phyloP scores from a whole-genome alignment of 75 land plant species.

The Pseudotsuga menziesii region DNA sequence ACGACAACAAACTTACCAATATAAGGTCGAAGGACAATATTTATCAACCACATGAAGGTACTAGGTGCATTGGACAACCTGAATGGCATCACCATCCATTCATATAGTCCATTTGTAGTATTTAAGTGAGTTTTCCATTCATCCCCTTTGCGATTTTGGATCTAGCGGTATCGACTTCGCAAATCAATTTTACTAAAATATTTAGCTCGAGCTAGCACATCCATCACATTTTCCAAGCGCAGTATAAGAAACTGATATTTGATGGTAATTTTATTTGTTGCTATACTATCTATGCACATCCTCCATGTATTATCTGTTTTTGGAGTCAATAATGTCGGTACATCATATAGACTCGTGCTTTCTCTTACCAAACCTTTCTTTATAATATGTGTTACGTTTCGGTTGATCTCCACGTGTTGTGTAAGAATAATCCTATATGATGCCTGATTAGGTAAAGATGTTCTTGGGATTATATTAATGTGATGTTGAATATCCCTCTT shows the following conservation, averaged over 20 bases:
- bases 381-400: background rate
- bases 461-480: background rate
- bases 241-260: background rate
- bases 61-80: constrained; percentile 11
- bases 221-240: background rate
- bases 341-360: background rate
- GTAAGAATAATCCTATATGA: background rate
- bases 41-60: constrained; percentile 5
- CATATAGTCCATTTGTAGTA: background rate
- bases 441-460: background rate
- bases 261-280: constrained; percentile 7
- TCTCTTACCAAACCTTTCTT: background rate
- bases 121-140: constrained; percentile 4
- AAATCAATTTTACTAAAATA: constrained; percentile 10
- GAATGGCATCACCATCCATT: constrained; percentile 5
- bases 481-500: background rate
- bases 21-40: background rate
- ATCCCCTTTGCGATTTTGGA: background rate
- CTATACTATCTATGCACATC: constrained; percentile 14
- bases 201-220: background rate
- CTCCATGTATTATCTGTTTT: constrained; percentile 11
- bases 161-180: background rate
- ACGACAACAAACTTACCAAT: background rate
- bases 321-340: constrained; percentile 4
- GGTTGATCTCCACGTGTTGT: background rate